phyloP scores from a whole-genome alignment of 2,329 filamentous ascomycete species.

The Paraconiothyrium sp. region DNA sequence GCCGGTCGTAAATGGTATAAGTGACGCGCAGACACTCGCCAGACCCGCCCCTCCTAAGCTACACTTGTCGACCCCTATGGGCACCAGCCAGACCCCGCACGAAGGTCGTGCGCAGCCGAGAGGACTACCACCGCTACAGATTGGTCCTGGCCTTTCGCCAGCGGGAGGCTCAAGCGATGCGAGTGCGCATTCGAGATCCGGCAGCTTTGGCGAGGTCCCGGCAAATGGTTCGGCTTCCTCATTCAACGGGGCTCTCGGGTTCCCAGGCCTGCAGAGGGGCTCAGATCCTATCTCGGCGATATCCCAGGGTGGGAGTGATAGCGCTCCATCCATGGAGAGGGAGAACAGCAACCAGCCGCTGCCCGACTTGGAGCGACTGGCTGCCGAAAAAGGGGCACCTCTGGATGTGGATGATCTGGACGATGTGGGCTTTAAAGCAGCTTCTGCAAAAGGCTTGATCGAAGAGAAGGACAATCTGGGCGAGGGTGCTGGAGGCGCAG shows the following conservation, averaged over 20 bases:
- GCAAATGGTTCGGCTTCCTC: constrained; percentile 88
- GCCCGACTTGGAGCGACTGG: constrained; percentile 80
- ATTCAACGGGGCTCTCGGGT: constrained; percentile 78
- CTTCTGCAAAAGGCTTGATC: constrained; percentile 87
- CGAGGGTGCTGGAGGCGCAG: constrained; percentile 94
- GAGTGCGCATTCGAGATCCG: constrained; percentile 82
- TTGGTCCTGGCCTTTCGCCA: constrained; percentile 60
- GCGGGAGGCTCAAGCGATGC: constrained; percentile 82
- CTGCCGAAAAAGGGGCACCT: constrained; percentile 80
- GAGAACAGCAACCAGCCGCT: constrained; percentile 82
- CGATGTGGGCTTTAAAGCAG: constrained; percentile 93
- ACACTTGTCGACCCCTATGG: constrained; percentile 88
- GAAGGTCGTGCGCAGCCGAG: constrained; percentile 67
- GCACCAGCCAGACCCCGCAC: constrained; percentile 76
- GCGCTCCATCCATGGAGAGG: constrained; percentile 76
- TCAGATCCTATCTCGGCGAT: constrained; percentile 90
- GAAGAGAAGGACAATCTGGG: constrained; percentile 88
- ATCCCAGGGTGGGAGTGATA: constrained; percentile 77
- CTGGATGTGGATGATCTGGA: constrained; percentile 94
- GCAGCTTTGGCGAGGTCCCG: constrained; percentile 83
- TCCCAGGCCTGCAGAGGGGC: constrained; percentile 73
- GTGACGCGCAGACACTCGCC: constrained; percentile 45
- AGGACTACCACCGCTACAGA: constrained; percentile 65
- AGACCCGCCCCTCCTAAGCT: constrained; percentile 79
- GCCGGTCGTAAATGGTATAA: constrained; percentile 73